Conservation (phyloP, 768 basidiomycete species). For the Kwoniella dejecticola region DNA sequence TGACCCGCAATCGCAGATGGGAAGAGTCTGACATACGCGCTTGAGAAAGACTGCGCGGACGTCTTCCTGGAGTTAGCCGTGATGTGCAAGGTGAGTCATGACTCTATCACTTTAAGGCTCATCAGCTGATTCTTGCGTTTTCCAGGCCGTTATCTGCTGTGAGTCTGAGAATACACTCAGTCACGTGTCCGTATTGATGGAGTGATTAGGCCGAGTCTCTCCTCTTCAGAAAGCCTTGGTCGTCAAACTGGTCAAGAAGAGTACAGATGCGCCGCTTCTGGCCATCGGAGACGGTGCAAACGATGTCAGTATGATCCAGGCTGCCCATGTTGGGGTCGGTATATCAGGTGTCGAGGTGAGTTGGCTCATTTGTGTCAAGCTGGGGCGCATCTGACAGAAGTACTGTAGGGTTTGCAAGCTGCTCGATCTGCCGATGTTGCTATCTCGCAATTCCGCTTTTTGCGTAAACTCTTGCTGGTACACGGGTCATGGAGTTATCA, state of each 20-base stretch:
- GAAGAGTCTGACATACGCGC: conserved; percentile 86
- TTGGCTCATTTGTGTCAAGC: not conserved
- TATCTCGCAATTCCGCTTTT: conserved; percentile 93
- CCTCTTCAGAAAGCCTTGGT: conserved; percentile 96
- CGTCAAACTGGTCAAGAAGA: conserved; percentile 98
- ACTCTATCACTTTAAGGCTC: not conserved
- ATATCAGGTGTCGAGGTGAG: conserved; percentile 93
- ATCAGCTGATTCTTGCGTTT: conserved; percentile 4
- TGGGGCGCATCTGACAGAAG: not conserved
- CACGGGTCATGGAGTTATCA: conserved; percentile 99
- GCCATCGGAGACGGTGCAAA: conserved; percentile 98
- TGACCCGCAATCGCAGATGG: conserved; percentile 67
- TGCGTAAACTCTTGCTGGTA: conserved; percentile 92
- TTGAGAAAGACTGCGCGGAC: conserved; percentile 89
- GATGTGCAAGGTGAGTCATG: conserved; percentile 72
- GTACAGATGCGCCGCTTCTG: conserved; percentile 85
- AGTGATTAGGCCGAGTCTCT: conserved; percentile 79
- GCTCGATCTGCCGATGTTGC: conserved; percentile 96
- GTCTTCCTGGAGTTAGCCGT: conserved; percentile 91
- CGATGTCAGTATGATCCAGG: conserved; percentile 99
- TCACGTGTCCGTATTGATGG: conserved; percentile 16
- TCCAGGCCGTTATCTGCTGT: conserved; percentile 92
- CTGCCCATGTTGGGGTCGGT: conserved; percentile 94
- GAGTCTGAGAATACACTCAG: conserved; percentile 42
- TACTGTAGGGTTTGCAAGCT: conserved; percentile 86